Evolutionary conservation across 768 basidiomycete species (phyloP).

Genomic region (Cystobasidium tubakii): DNA sequence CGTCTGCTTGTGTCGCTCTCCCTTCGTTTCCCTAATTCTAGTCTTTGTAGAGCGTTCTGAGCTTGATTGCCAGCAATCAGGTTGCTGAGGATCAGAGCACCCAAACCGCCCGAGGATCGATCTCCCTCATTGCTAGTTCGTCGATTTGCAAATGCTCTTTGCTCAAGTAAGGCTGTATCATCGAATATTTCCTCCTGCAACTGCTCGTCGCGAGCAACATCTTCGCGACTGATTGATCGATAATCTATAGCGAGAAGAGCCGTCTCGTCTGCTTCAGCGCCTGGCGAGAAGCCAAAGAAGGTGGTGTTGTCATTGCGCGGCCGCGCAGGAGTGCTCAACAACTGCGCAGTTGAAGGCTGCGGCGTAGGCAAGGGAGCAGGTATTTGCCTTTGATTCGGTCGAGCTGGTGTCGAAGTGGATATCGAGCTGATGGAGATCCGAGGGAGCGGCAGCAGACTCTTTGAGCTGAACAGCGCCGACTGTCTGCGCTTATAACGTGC

Average conservation of each 20-base stretch:
- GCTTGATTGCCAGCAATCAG: background rate
- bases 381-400: background rate
- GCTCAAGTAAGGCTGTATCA: background rate
- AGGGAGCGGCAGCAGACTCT: constrained; percentile 4
- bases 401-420: constrained; percentile 19
- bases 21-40: constrained; percentile 1
- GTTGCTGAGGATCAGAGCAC: constrained; percentile 5
- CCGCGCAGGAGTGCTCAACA: background rate
- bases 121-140: background rate
- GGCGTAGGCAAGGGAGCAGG: constrained; percentile 23
- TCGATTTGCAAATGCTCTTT: constrained; percentile 3
- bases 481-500: background rate
- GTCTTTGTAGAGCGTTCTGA: background rate
- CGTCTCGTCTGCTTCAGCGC: background rate
- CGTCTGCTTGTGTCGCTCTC: background rate
- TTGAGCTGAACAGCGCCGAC: background rate
- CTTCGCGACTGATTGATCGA: background rate
- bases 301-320: background rate
- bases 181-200: background rate
- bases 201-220: background rate
- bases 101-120: background rate
- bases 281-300: constrained; percentile 22
- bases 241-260: constrained; percentile 6
- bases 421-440: background rate
- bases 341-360: background rate